phyloP scores from a whole-genome alignment of 2,329 filamentous ascomycete species.

The Bretziella fagacearum region DNA sequence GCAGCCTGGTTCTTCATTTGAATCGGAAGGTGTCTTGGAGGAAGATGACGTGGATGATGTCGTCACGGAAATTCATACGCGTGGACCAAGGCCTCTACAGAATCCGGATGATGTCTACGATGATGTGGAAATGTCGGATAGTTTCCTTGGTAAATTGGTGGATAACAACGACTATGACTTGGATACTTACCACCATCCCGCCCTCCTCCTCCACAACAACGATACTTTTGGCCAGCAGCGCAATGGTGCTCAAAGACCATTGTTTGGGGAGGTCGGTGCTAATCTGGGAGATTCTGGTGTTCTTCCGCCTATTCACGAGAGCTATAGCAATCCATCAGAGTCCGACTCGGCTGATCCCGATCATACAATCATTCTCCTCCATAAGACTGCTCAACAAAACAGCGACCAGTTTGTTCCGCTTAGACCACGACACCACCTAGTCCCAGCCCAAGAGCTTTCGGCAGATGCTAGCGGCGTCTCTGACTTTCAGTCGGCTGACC shows the following conservation, averaged over 20 bases:
- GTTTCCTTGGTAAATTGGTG: slow-evolving; percentile 9
- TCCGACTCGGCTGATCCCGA: slow-evolving; percentile 19
- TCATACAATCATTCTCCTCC: slow-evolving; percentile 17
- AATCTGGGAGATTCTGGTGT: slow-evolving; percentile 8
- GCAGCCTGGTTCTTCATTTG: slow-evolving; percentile 23
- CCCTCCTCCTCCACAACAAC: background rate
- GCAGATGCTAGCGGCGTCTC: slow-evolving; percentile 10
- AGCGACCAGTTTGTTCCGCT: background rate
- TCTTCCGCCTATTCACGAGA: background rate
- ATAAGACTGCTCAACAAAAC: slow-evolving; percentile 15
- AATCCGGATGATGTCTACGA: slow-evolving; percentile 6
- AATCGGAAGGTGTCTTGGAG: slow-evolving; percentile 43
- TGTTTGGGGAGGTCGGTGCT: background rate
- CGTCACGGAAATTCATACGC: slow-evolving; percentile 2
- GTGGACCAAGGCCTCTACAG: background rate
- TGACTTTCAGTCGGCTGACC: slow-evolving; percentile 27
- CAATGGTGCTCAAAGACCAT: background rate
- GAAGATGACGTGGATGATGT: slow-evolving; percentile 27
- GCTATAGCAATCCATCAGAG: slow-evolving; percentile 24
- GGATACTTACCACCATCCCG: background rate
- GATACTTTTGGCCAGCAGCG: background rate
- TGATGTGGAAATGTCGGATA: slow-evolving; percentile 14
- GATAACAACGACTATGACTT: background rate
- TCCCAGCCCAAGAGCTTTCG: background rate
- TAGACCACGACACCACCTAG: background rate